Conservation (phyloP, 192 early-diverging fungal genomes). For the Backusella parvicylindrica region DNA sequence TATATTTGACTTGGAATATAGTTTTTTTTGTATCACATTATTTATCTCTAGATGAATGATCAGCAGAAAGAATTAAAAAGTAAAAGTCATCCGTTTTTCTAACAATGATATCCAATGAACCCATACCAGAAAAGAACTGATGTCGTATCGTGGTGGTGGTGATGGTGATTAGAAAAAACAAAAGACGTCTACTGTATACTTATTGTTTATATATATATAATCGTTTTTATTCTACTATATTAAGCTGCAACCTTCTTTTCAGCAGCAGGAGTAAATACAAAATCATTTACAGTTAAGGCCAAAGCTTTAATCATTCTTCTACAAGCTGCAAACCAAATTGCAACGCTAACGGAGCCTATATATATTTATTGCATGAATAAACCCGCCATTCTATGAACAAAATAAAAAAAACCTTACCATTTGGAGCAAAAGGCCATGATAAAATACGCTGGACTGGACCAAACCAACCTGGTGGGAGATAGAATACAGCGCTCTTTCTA, state of each 20-base stretch:
- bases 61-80: too few species aligned
- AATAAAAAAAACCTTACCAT: constrained; percentile 51
- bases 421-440: constrained; percentile 70
- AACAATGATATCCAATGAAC: too few species aligned
- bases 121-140: too few species aligned
- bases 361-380: not conserved
- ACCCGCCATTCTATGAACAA: too few species aligned
- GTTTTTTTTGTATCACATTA: too few species aligned
- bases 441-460: constrained; percentile 66
- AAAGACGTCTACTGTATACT: too few species aligned
- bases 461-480: constrained; percentile 74
- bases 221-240: not conserved
- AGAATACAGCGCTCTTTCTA: constrained; percentile 69
- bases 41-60: too few species aligned
- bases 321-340: constrained; percentile 76
- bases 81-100: too few species aligned
- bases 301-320: constrained; percentile 52
- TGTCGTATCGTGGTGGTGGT: too few species aligned
- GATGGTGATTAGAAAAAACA: too few species aligned
- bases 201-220: not conserved
- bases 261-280: constrained; percentile 19
- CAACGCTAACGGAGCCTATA: constrained; percentile 70
- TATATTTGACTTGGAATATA: too few species aligned
- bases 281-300: constrained; percentile 28
- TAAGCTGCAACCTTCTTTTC: not conserved